phyloP scores from a whole-genome alignment of 768 basidiomycete genomes.

The Amanita jacksonii region DNA sequence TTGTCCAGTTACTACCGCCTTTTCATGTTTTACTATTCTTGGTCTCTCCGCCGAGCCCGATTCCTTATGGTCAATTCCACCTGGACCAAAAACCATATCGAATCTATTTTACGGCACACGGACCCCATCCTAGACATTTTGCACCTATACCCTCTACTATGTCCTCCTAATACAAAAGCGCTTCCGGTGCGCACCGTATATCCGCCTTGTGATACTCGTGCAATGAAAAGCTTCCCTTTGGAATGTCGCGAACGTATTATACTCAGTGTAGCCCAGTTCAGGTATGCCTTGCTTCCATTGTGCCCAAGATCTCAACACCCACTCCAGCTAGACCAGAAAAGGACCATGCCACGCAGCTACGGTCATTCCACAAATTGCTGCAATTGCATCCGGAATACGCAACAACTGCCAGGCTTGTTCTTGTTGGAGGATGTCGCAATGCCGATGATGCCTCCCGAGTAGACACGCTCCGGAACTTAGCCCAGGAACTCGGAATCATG shows the following conservation, averaged over 20 bases:
- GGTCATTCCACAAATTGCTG: slow-evolving; percentile 55
- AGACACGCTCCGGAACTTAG: slow-evolving; percentile 44
- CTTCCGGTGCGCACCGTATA: slow-evolving; percentile 52
- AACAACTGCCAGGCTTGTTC: slow-evolving; percentile 45
- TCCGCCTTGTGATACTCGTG: slow-evolving; percentile 85
- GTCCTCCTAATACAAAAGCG: slow-evolving; percentile 22
- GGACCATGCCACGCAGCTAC: slow-evolving; percentile 76
- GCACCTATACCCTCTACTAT: slow-evolving; percentile 34
- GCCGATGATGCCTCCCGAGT: slow-evolving; percentile 65
- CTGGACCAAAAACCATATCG: slow-evolving; percentile 86
- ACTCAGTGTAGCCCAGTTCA: slow-evolving; percentile 87
- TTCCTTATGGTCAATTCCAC: slow-evolving; percentile 92
- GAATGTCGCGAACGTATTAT: slow-evolving; percentile 52
- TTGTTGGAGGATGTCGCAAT: slow-evolving; percentile 85
- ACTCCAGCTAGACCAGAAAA: slow-evolving; percentile 71
- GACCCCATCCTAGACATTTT: slow-evolving; percentile 40
- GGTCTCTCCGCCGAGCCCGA: slow-evolving; percentile 59
- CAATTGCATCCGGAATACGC: slow-evolving; percentile 49
- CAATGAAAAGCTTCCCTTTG: slow-evolving; percentile 49
- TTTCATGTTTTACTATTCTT: slow-evolving; percentile 77
- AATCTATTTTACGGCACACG: slow-evolving; percentile 54
- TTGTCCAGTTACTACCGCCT: slow-evolving; percentile 72
- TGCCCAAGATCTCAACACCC: background rate
- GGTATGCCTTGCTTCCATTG: slow-evolving; percentile 37
- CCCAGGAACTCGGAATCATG: slow-evolving; percentile 52